Evolutionary conservation across 2,329 filamentous ascomycete genomes (phyloP), one percentile per base, ranked within the genome.

Genomic region (Colletotrichum sp.): DNA sequence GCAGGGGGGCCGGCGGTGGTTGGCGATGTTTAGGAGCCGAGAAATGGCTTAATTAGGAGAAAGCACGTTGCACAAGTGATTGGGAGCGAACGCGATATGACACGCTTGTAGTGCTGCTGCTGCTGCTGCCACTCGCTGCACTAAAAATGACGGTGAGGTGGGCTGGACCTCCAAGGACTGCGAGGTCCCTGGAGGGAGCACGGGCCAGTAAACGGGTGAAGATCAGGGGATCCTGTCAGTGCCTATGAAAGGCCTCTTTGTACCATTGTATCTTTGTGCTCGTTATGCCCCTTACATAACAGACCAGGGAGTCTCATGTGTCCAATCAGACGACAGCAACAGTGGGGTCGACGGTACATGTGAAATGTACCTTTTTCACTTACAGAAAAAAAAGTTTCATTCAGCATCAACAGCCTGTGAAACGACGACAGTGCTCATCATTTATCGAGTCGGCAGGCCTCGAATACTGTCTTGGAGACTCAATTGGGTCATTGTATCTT

Each of bases 361-460:
- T 6, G 8, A 60, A 30, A 76, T 36, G 74, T 76, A 74, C 70
- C 74, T 74, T 70, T 74, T 72, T 74, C 70, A 75, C 70, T 76
- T 76, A 76, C 65, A 76, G 64, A 36, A 74, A 72, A 74, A 75
- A 75, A 76, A 76, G 74, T 76, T 76, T 76, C 74, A 69, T 52
- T 69, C 64, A 69, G 71, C 70, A 74, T 74, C 74, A 65, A 76
- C 70, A 21, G 28, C 48, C 28, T 48, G 74, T 55, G 48, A 69
- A 73, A 69, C 48, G 48, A 24, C 14, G 34, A 64, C 65, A 60
- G 59, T 18, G 52, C 59, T 68, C 30, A 12, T 34, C 34, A 10
- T 61, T n/a, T 21, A n/a, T 65, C 21, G 21, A 36, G 12, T 59
- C 52, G 4, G 18, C 26, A 32, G 39, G 13, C 39, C 30, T 16